These are phyloP conservation scores for Sporothrix schenckii DNA, from an alignment of 2,329 filamentous ascomycete species.

Conservation along the genomic window DNA sequence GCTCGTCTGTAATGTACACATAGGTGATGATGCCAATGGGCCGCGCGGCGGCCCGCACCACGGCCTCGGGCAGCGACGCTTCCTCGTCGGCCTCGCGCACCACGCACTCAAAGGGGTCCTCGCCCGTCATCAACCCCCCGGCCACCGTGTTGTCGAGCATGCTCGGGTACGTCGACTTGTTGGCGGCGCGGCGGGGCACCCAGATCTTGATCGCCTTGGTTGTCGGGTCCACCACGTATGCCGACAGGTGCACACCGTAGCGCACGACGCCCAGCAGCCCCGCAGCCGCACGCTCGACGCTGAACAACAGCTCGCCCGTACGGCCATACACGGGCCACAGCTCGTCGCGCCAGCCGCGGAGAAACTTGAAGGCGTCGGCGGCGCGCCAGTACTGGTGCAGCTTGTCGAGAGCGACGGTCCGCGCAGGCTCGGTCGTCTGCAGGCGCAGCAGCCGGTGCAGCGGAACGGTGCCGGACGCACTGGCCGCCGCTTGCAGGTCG, in stretches of 20 bases:
- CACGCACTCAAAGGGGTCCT: slow-evolving; percentile 77
- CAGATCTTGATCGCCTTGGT: slow-evolving; percentile 65
- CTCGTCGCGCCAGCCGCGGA: slow-evolving; percentile 80
- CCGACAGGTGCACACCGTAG: slow-evolving; percentile 82
- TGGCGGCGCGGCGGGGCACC: slow-evolving; percentile 74
- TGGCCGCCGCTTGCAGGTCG: slow-evolving; percentile 26
- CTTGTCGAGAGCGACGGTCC: slow-evolving; percentile 59
- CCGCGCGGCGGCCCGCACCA: slow-evolving; percentile 65
- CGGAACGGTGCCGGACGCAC: slow-evolving; percentile 60
- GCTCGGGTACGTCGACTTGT: slow-evolving; percentile 85
- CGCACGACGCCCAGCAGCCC: slow-evolving; percentile 74
- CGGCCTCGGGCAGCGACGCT: slow-evolving; percentile 71
- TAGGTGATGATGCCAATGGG: slow-evolving; percentile 77
- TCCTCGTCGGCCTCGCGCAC: slow-evolving; percentile 89
- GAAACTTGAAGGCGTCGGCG: slow-evolving; percentile 71
- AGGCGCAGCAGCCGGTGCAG: slow-evolving; percentile 64
- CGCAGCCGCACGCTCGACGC: slow-evolving; percentile 74
- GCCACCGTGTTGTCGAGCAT: slow-evolving; percentile 96
- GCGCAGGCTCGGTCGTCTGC: slow-evolving; percentile 58
- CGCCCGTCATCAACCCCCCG: slow-evolving; percentile 76
- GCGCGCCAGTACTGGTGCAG: slow-evolving; percentile 70
- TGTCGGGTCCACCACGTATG: slow-evolving; percentile 60
- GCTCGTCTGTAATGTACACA: slow-evolving; percentile 74
- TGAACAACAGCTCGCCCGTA: slow-evolving; percentile 66
- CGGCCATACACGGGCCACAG: slow-evolving; percentile 75